A percentile compares a stretch with the other conserved stretches of the same genome.
Conservation (phyloP, 345 rosid species). For the Aegle marmelos region DNA sequence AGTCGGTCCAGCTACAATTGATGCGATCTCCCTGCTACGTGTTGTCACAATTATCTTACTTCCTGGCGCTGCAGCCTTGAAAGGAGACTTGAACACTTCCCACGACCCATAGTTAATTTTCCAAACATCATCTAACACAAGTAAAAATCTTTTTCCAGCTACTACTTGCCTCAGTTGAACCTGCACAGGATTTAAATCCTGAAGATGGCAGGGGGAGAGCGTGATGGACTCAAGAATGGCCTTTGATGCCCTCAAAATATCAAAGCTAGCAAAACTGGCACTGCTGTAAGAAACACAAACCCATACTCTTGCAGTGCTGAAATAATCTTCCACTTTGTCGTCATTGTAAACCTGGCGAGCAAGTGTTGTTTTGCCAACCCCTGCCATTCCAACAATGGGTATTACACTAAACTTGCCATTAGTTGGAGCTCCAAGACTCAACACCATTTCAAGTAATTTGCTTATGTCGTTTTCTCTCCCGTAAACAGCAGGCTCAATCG, state of each 20-base stretch:
- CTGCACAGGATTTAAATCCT: background rate
- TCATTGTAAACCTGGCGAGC: background rate
- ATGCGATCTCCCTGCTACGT: background rate
- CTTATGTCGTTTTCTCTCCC: background rate
- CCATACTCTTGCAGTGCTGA: background rate
- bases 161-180: background rate
- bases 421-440: background rate
- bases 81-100: background rate
- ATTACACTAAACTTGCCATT: background rate
- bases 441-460: background rate
- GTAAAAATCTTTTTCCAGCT: background rate
- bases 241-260: background rate
- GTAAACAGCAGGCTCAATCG: background rate
- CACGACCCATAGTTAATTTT: background rate
- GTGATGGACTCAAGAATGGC: background rate
- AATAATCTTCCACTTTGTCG: background rate
- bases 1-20: background rate
- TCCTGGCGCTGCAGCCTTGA: background rate
- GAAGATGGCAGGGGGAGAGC: background rate
- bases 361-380: background rate
- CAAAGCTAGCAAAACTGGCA: background rate
- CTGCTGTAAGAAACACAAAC: background rate
- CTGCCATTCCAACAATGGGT: background rate
- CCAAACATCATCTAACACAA: background rate
- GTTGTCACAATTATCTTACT: background rate